Conservation (phyloP, 805 yeast genomes). For the Monosporozyma aerobia region DNA sequence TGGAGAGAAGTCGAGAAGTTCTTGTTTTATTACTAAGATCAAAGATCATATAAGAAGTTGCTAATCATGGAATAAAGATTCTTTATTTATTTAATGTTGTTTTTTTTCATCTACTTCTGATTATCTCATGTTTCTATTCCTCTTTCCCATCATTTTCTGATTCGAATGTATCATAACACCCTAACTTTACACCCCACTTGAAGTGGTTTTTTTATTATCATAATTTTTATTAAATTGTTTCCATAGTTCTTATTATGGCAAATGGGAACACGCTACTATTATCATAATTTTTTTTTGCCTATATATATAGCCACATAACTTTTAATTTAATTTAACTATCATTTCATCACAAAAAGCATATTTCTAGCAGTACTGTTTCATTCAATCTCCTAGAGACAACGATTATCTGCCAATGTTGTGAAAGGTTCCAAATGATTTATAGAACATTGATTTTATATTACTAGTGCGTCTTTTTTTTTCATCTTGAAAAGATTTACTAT, state of each 20-base stretch:
- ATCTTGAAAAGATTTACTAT: neutral
- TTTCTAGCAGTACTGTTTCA: neutral
- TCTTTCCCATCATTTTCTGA: neutral
- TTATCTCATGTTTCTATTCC: neutral
- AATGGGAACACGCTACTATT: neutral
- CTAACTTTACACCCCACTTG: neutral
- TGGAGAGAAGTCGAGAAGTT: neutral
- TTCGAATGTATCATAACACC: neutral
- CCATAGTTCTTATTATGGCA: neutral
- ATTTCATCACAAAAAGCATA: neutral
- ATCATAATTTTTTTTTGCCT: neutral
- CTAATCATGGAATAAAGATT: neutral
- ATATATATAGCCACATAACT: neutral
- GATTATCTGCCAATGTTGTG: neutral
- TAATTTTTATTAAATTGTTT: neutral
- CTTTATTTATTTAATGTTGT: neutral
- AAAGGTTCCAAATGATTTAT: neutral
- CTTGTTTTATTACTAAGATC: neutral
- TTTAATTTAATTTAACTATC: neutral
- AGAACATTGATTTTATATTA: neutral
- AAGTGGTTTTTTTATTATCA: neutral
- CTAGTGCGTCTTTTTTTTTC: neutral
- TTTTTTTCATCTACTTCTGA: neutral
- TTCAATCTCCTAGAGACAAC: neutral
- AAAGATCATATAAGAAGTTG: neutral